phyloP scores from a whole-genome alignment of 2,329 filamentous ascomycete species.

The Talaromyces sp. region DNA sequence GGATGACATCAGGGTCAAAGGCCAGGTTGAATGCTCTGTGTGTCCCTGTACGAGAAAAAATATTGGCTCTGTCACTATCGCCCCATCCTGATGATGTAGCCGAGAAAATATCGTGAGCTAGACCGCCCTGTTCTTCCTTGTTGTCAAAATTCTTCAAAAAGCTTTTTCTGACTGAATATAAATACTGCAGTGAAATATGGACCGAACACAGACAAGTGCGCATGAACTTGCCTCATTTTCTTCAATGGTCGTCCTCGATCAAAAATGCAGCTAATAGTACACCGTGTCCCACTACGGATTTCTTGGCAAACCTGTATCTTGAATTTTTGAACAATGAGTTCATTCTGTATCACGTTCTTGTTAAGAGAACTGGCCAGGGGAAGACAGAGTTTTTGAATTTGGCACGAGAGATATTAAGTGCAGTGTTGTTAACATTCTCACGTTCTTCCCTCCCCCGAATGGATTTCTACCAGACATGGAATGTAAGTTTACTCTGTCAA shows the following conservation, averaged over 20 bases:
- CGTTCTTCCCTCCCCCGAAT: background rate
- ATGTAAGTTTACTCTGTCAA: background rate
- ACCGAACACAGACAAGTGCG: slow-evolving; percentile 6
- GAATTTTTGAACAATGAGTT: slow-evolving; percentile 18
- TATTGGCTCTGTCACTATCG: slow-evolving; percentile 7
- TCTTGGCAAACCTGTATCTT: slow-evolving; percentile 15
- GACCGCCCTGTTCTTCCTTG: background rate
- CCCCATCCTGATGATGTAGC: slow-evolving; percentile 6
- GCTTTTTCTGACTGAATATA: background rate
- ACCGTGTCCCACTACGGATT: slow-evolving; percentile 14
- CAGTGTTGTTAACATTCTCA: background rate
- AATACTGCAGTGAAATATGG: background rate
- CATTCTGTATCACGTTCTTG: slow-evolving; percentile 15
- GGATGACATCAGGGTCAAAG: slow-evolving; percentile 4
- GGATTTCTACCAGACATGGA: slow-evolving; percentile 1
- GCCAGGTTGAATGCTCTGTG: slow-evolving; percentile 8
- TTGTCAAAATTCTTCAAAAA: background rate
- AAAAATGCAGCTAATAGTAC: too few species aligned
- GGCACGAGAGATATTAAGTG: slow-evolving; percentile 6
- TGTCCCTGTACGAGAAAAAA: slow-evolving; percentile 6
- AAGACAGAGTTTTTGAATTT: slow-evolving; percentile 5
- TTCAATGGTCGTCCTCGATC: slow-evolving; percentile 7
- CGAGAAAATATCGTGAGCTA: slow-evolving; percentile 7
- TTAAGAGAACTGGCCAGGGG: slow-evolving; percentile 10
- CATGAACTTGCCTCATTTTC: background rate